A percentile compares a stretch with the other conserved stretches of the same genome.
Evolutionary conservation across 768 basidiomycete genomes (phyloP).

Genomic region (Boletus fagicola): DNA sequence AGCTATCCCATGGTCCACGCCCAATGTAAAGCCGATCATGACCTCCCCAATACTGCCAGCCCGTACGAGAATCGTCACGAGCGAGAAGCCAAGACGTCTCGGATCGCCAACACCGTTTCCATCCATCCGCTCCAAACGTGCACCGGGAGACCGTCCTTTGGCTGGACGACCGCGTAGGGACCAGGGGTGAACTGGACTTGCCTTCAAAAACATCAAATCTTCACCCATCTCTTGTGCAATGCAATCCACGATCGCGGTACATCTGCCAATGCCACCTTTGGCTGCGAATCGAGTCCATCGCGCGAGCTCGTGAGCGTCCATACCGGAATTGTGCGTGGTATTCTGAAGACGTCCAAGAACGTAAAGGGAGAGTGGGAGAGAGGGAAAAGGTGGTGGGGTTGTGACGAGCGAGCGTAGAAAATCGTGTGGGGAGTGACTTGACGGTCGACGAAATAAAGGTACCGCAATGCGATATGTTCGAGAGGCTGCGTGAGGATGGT

Average conservation of each 20-base stretch:
- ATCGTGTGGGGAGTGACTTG: neutral
- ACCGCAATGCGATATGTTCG: neutral
- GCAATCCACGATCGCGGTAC: conserved; percentile 71
- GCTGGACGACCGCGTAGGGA: too few species aligned
- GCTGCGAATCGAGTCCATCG: conserved; percentile 83
- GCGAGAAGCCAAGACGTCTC: neutral
- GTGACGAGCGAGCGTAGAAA: neutral
- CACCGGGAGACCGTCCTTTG: neutral
- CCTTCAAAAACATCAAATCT: conserved; percentile 88
- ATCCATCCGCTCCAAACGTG: neutral
- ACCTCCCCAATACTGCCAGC: too few species aligned
- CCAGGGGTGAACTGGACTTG: conserved; percentile 30
- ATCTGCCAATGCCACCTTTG: conserved; percentile 83
- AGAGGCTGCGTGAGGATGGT: neutral
- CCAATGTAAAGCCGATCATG: neutral
- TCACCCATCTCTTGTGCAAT: conserved; percentile 63
- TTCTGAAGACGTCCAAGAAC: too few species aligned
- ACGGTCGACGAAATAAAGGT: neutral
- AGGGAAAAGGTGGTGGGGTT: neutral
- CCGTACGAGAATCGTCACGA: neutral
- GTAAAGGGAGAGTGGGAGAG: neutral
- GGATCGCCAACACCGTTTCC: neutral
- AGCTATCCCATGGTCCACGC: neutral
- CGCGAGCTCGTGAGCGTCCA: conserved; percentile 72
- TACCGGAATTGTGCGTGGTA: conserved; percentile 18